Base-by-base conservation (phyloP, 768 basidiomycete species). In the Mycena polygramma region DNA sequence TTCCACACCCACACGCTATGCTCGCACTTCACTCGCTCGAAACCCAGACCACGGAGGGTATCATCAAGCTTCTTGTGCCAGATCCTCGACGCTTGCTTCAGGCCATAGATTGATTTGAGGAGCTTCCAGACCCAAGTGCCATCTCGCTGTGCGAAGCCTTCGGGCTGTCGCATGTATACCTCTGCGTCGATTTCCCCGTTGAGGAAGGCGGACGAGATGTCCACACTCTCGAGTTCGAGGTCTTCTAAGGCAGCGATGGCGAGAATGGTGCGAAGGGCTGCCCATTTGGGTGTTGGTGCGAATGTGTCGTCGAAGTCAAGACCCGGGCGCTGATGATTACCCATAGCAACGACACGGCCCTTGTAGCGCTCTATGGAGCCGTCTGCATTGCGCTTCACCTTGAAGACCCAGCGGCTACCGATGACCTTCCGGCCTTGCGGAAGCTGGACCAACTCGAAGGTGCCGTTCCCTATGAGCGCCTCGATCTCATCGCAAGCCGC, bases 401-500 rank as follows among this genome's bases (percentile, higher is more conserved):
- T n/a, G n/a, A n/a, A n/a, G n/a, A n/a, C n/a, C n/a, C n/a, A n/a
- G n/a, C n/a, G n/a, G n/a, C n/a, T n/a, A n/a, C n/a, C 53, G 60
- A 79, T 72, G 5, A 74, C 75, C 30, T 69, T 69, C 5, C 75
- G 64, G 1, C 74, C 74, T 30, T 66, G 57, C 7, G 84, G 85
- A 0, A 81, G 73, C 22, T 77, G 59, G 0, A 82, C 81, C 1
- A 82, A 66, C 17, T 78, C 74, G 78, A 82, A 87, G 0, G 81
- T 82, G 4, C 80, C 74, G 59, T 79, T 81, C 2, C 65, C 57
- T 15, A 64, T 13, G 13, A 76, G 74, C 1, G 74, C 55, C 15
- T 79, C 68, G n/a, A 81, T 70, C 68, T 84, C 80, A 14, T 79
- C 69, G 1, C 59, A 77, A 63, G 62, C 74, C 26, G 77, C 84